Evolutionary conservation across 169 alveolate species (phyloP), one percentile per base, ranked within the genome.

Genomic region (Plasmodium inui): DNA sequence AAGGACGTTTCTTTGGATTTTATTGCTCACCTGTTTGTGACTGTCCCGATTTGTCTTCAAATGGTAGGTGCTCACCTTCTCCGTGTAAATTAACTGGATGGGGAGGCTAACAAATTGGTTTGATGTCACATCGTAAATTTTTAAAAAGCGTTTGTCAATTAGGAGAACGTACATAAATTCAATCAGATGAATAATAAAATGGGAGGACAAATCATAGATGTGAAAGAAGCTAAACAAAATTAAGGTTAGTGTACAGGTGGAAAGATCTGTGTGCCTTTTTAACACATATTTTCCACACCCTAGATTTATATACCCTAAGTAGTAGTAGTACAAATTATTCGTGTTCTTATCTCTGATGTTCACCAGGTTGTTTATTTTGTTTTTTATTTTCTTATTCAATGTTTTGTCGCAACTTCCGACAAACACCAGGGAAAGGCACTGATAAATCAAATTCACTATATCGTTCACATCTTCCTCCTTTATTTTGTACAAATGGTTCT

Each of bases 251-350:
- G 85, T 82, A 34, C 92, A 70, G 72, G 78, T 82, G 12, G 95
- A 70, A 17, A 91, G 17, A 82, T 81, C 53, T 70, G 76, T 91
- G 32, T 91, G 70, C 50, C 74, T 91, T 91, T 91, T 91, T 73
- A 91, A 78, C 2, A 91, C 71, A 82, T 50, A 91, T 70, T 91
- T 91, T 17, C 95, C 95, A 72, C 80, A 73, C 74, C 95, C 95
- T 91, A 91, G 83, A 39, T 91, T 91, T n/a, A 91, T 82, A 28
- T 91, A 91, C 10, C 95, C 95, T 41, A 91, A 91, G 76, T 91
- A 91, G 78, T 91, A 91, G 55, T 91, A 82, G 70, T 91, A 91
- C 37, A 91, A 72, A 91, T 91, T 91, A 71, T 91, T 50, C 41
- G 78, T 70, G 57, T 91, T 91, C 44, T 91, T 80, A 82, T 78